Evolutionary conservation across 805 yeast genomes (phyloP).

Genomic region (Ogataea philodendri): DNA sequence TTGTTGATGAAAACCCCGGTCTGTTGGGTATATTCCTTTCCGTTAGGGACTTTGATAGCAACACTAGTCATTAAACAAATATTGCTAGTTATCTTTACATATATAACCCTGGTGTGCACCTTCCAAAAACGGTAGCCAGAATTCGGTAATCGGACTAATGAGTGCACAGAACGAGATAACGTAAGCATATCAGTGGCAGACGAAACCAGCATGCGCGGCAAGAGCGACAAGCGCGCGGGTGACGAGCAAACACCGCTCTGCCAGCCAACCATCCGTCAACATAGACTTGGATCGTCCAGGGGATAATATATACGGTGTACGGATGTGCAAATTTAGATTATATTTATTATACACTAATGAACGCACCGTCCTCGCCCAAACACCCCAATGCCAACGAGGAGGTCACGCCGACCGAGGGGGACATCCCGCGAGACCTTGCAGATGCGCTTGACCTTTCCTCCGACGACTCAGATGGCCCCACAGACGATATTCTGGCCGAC

Average conservation of each 20-base stretch:
- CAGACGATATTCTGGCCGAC: too few species aligned
- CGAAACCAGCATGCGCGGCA: too few species aligned
- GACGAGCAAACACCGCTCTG: too few species aligned
- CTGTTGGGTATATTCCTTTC: slow-evolving; percentile 60
- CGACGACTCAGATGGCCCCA: too few species aligned
- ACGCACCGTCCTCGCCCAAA: slow-evolving; percentile 19
- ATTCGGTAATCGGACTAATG: too few species aligned
- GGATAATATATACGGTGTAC: slow-evolving; percentile 4
- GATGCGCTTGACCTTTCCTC: slow-evolving; percentile 23
- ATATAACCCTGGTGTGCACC: slow-evolving; percentile 6
- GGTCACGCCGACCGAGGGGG: slow-evolving; percentile 19
- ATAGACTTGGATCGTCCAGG: too few species aligned
- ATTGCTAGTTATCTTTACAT: too few species aligned
- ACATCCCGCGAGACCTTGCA: slow-evolving; percentile 25
- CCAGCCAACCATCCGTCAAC: too few species aligned
- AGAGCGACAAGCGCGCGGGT: too few species aligned
- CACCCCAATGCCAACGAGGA: slow-evolving; percentile 32
- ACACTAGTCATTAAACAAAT: slow-evolving; percentile 11
- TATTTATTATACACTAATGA: slow-evolving; percentile 3
- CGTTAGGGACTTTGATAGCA: slow-evolving; percentile 45
- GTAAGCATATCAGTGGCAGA: too few species aligned
- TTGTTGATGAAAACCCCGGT: slow-evolving; percentile 87
- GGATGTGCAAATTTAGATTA: slow-evolving; percentile 2
- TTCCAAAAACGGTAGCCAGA: slow-evolving; percentile 8
- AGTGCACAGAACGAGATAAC: too few species aligned